phyloP scores from a whole-genome alignment of 2,329 filamentous ascomycete genomes.

The Hymenoscyphus linearis region DNA sequence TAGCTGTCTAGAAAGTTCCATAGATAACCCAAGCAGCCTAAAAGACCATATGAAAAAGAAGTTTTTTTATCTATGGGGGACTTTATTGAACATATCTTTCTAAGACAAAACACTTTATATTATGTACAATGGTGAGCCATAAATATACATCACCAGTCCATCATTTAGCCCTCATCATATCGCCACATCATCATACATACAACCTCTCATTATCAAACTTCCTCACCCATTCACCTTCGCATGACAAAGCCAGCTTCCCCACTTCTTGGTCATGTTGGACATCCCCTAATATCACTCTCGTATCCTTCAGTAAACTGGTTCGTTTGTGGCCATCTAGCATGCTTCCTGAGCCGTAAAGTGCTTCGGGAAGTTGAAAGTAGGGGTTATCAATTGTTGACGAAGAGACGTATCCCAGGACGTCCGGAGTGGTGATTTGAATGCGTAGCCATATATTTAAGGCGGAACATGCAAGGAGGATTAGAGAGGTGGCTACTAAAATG shows the following conservation, averaged over 20 bases:
- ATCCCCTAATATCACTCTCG: neutral
- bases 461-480: neutral
- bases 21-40: no score
- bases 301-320: neutral
- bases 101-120: no score
- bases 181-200: neutral
- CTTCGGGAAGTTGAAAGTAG: neutral
- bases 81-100: no score
- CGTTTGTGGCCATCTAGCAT: neutral
- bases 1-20: no score
- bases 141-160: no score
- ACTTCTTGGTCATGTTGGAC: neutral
- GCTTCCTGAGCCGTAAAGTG: neutral
- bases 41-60: no score
- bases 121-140: no score
- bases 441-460: neutral
- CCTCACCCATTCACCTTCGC: neutral
- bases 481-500: neutral
- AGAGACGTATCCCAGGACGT: neutral
- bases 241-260: neutral
- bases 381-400: neutral
- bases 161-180: no score
- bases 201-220: neutral
- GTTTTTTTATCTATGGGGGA: no score
- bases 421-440: neutral